phyloP scores from a whole-genome alignment of 306 rosid species.

The Ceratonia siliqua region DNA sequence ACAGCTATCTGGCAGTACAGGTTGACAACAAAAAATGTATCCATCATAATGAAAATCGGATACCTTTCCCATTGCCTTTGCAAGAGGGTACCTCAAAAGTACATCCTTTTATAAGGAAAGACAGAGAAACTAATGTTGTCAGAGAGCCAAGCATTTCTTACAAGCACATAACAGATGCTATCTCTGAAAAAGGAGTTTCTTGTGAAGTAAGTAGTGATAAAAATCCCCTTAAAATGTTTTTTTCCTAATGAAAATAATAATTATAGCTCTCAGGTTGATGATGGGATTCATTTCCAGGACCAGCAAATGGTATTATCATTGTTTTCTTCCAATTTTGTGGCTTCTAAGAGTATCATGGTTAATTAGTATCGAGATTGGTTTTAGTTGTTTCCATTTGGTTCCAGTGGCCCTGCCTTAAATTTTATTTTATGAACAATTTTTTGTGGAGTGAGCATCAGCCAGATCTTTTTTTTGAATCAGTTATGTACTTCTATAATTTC shows the following conservation, averaged over 20 bases:
- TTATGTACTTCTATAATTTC: background rate
- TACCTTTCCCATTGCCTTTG: conserved; percentile 38
- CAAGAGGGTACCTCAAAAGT: conserved; percentile 43
- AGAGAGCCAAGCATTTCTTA: conserved; percentile 35
- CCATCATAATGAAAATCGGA: conserved; percentile 40
- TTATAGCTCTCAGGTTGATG: conserved; percentile 39
- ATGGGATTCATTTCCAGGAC: conserved; percentile 37
- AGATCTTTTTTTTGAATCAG: background rate
- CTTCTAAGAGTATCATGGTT: background rate
- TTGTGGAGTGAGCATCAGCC: background rate
- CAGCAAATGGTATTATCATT: conserved; percentile 46
- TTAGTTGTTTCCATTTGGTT: background rate
- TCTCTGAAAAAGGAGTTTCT: conserved; percentile 37
- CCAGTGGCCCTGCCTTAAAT: background rate
- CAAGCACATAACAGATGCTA: conserved; percentile 31
- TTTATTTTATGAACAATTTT: background rate
- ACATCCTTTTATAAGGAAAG: conserved; percentile 37
- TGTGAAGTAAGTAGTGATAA: conserved; percentile 38
- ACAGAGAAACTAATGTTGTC: conserved; percentile 33
- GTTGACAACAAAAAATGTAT: conserved; percentile 31
- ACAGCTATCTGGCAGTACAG: conserved; percentile 35
- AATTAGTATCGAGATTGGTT: background rate
- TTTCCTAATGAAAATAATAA: conserved; percentile 38
- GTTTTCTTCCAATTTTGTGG: conserved; percentile 14
- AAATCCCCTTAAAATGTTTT: conserved; percentile 28